Evolutionary conservation across 306 rosid genomes (phyloP).

Genomic region (Castanea mollissima): DNA sequence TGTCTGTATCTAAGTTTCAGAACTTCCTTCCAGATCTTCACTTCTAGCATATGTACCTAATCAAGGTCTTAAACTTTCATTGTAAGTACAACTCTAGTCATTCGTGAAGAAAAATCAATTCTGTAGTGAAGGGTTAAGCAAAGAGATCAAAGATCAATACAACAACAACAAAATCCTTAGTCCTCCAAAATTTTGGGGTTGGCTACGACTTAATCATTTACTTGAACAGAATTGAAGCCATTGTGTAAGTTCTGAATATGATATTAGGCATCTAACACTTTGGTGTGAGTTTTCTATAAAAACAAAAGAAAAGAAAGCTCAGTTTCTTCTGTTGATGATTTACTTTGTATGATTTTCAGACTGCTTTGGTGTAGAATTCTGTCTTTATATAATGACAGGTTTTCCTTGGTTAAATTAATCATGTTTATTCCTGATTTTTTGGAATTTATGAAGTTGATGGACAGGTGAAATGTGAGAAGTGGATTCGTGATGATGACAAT

Average conservation of each 20-base stretch:
- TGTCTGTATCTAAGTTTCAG: neutral
- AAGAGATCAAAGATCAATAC: neutral
- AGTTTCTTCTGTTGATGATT: neutral
- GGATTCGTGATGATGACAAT: slow-evolving; percentile 81
- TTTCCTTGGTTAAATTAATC: neutral
- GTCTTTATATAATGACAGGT: neutral
- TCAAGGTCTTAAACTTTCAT: neutral
- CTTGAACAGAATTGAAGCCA: too few relatives aligned
- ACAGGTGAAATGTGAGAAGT: slow-evolving; percentile 90
- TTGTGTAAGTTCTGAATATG: too few relatives aligned
- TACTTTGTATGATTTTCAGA: neutral
- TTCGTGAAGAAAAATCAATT: neutral
- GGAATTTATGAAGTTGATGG: slow-evolving; percentile 71
- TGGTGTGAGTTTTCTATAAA: neutral
- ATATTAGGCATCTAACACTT: neutral
- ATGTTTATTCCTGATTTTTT: slow-evolving; percentile 37
- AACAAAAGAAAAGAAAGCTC: too few relatives aligned
- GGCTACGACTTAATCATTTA: too few relatives aligned
- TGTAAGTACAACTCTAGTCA: neutral
- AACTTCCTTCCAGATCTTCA: neutral
- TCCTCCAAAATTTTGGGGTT: too few relatives aligned
- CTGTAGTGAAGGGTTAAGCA: neutral
- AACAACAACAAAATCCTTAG: too few relatives aligned
- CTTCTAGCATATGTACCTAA: neutral
- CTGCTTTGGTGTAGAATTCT: neutral